Evolutionary conservation across 306 rosid genomes (phyloP), one percentile per base, ranked within the genome.

Genomic region (Citrullus mucosospermus): DNA sequence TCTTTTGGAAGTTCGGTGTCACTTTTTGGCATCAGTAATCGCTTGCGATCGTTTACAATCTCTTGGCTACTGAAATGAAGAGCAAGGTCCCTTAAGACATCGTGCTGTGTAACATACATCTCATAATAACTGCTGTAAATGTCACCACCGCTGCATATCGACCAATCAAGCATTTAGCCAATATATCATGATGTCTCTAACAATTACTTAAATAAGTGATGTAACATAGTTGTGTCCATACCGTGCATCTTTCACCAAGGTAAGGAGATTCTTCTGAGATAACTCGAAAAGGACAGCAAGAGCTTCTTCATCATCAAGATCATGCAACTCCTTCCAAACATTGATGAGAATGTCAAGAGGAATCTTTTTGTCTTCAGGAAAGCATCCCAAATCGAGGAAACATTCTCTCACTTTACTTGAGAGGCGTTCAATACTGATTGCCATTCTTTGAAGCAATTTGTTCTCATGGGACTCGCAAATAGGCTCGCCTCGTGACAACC

Each of bases 301-400:
- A 20, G 97, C 98, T 55, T 87, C 92, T n/a, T 54, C 60, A 16
- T 83, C 93, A 54, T 91, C 90, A 36, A 94, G 84, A 55, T 82
- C 97, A 39, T 92, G 96, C 14, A 87, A 82, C 85, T 94, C 96
- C 41, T 89, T 89, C 98, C 98, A 94, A 82, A 89, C 85, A 43
- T 87, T 94, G 87, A 86, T 88, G 78, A 94, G 95, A 80, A 88
- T 85, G 44, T 92, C 96, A 0, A 94, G 83, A n/a, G 98, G 96
- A 18, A 94, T 94, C 77, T 88, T 92, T 74, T 84, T 89, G 82
- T 94, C 98, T 69, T 94, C 98, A 0, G 96, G 97, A 73, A 94
- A 94, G 32, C 90, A 83, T 61, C 96, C 92, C 74, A 94, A 65
- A 80, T 94, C 98, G 77, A 94, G 85, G 85, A 92, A 94, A 50